Evolutionary conservation across 805 yeast species (phyloP).

Genomic region (Helenozyma baotianmanensis): DNA sequence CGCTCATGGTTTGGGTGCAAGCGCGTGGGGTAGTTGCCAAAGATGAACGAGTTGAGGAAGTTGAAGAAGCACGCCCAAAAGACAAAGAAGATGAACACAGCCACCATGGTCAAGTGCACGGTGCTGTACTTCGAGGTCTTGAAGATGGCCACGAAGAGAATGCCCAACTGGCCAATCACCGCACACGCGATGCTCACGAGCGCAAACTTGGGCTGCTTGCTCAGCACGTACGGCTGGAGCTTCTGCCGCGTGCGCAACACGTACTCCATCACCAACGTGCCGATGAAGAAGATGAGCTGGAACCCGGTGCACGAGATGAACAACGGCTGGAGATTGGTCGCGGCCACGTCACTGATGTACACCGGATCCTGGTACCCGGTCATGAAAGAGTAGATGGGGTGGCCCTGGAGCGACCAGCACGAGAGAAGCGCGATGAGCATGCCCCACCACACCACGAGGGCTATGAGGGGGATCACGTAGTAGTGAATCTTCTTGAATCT

Average conservation of each 20-base stretch:
- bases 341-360: slow-evolving; percentile 83
- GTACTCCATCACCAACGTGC: slow-evolving; percentile 60
- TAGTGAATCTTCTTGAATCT: slow-evolving; percentile 44
- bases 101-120: slow-evolving; percentile 69
- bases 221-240: slow-evolving; percentile 48
- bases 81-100: slow-evolving; percentile 62
- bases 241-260: slow-evolving; percentile 54
- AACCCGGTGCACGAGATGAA: slow-evolving; percentile 74
- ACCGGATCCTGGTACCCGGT: slow-evolving; percentile 44
- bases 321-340: slow-evolving; percentile 78
- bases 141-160: slow-evolving; percentile 69
- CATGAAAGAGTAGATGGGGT: slow-evolving; percentile 62
- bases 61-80: slow-evolving; percentile 46
- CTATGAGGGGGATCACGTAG: slow-evolving; percentile 60
- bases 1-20: slow-evolving; percentile 36
- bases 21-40: slow-evolving; percentile 34
- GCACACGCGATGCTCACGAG: slow-evolving; percentile 43
- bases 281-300: slow-evolving; percentile 71
- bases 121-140: slow-evolving; percentile 53
- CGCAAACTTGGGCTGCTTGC: slow-evolving; percentile 39
- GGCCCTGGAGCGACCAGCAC: slow-evolving; percentile 79
- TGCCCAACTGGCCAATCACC: slow-evolving; percentile 62
- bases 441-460: slow-evolving; percentile 80
- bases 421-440: slow-evolving; percentile 78
- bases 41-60: slow-evolving; percentile 33